These are phyloP conservation scores for Aquilaria agallochum DNA, from an alignment of 441 rosid genomes.

Conservation along the genomic window DNA sequence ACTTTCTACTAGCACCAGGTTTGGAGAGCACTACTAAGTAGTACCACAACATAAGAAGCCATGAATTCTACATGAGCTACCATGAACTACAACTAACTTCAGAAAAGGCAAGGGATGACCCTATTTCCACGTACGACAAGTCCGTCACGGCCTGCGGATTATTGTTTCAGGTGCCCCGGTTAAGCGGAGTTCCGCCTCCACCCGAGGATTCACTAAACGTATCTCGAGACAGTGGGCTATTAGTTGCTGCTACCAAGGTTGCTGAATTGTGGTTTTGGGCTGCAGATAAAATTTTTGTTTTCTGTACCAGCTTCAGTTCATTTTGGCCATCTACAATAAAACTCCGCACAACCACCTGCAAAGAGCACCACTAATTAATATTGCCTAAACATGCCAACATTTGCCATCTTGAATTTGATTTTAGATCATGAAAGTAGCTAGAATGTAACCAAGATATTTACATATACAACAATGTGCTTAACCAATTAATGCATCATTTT, in stretches of 20 bases:
- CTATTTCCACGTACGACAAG: conserved; percentile 48
- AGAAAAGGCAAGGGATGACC: not conserved
- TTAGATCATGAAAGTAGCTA: too few species aligned
- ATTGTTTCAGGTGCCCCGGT: conserved; percentile 52
- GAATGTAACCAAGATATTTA: too few species aligned
- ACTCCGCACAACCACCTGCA: conserved; percentile 76
- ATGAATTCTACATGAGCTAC: conserved; percentile 20
- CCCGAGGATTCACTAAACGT: conserved; percentile 74
- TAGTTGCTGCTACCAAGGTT: conserved; percentile 32
- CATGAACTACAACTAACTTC: not conserved
- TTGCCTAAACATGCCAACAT: not conserved
- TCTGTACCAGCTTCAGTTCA: conserved; percentile 39
- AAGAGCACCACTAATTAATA: not conserved
- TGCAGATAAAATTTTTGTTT: conserved; percentile 28
- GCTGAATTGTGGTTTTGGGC: conserved; percentile 25
- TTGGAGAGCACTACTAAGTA: conserved; percentile 18
- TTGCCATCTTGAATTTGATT: not conserved
- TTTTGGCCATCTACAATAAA: conserved; percentile 57
- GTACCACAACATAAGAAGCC: conserved; percentile 15
- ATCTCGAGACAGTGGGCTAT: conserved; percentile 72
- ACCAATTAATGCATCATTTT: too few species aligned
- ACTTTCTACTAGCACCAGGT: conserved; percentile 13
- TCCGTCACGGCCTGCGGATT: conserved; percentile 39
- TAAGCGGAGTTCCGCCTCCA: conserved; percentile 64
- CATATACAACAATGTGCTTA: too few species aligned